Evolutionary conservation across 805 yeast genomes (phyloP).

Genomic region (Hanseniaspora nectarophila): DNA sequence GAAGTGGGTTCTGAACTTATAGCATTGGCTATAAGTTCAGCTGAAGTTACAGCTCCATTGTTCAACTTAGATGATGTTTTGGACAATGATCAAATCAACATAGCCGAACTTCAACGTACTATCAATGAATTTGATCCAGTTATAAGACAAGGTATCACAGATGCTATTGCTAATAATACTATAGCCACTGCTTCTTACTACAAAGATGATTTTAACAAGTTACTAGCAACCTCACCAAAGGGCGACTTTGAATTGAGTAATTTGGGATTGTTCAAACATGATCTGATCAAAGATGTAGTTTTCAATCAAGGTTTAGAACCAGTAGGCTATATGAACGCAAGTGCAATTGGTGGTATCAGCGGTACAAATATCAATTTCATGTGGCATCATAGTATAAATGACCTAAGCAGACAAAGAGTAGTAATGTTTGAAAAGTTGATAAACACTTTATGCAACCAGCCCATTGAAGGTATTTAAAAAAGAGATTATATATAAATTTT

Average conservation of each 20-base stretch:
- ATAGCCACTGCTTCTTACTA: conserved; percentile 4
- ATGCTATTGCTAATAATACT: background rate
- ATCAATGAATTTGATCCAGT: background rate
- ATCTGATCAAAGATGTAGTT: background rate
- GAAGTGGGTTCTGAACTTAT: background rate
- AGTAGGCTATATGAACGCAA: conserved; percentile 7
- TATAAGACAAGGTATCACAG: background rate
- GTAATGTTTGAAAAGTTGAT: background rate
- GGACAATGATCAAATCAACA: background rate
- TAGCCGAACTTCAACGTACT: background rate
- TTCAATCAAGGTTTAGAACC: conserved; percentile 14
- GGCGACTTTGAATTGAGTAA: conserved; percentile 6
- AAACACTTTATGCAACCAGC: background rate
- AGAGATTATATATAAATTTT: conserved; percentile 4
- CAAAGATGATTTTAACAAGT: background rate
- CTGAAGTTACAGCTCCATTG: background rate
- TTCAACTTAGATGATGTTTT: background rate
- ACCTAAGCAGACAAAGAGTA: background rate
- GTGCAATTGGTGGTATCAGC: conserved; percentile 2
- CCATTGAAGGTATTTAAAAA: background rate
- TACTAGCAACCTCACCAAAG: background rate
- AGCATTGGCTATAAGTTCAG: conserved; percentile 5
- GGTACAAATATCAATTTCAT: conserved; percentile 11
- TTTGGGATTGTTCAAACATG: conserved; percentile 1
- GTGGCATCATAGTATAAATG: conserved; percentile 4